Evolutionary conservation across 352 stramenopile species (phyloP), one percentile per base, ranked within the genome.

Genomic region (Globisporangium parvum): DNA sequence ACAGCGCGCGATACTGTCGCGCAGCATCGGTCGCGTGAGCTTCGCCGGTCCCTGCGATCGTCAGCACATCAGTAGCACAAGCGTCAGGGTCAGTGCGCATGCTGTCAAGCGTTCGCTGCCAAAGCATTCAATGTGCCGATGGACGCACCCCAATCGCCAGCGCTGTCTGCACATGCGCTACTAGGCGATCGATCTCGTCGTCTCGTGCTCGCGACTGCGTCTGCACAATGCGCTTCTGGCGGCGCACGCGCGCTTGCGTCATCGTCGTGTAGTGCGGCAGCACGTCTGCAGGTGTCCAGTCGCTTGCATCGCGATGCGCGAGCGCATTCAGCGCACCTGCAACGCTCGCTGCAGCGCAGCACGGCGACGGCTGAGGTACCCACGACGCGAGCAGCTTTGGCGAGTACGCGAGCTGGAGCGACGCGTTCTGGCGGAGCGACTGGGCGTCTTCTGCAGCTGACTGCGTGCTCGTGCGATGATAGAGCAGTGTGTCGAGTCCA

Each of bases 361-460:
- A 89, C 8, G 82, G 77, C 18, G 65, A 83, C 17, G 72, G 64
- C 60, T 92, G 82, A 24, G 69, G 73, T 12, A 85, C 74, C 75
- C 77, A 91, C 26, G 67, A 74, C 18, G 39, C 26, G 37, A 87
- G 60, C 9, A 81, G 45, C n/a, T 44, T 48, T 20, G 10, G 20
- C 9, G 57, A 62, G 41, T 20, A 47, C 11, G 21, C 35, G 33
- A 62, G n/a, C 12, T 47, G 37, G 37, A 57, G 44, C n/a, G 40
- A 28, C 8, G 51, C 40, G 12, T 52, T 51, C 35, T 51, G 21
- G 15, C 14, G 14, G 6, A 50, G 6, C 17, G 20, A 12, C 17
- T 20, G 8, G 4, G 3, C 40, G 40, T 21, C 11, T 0, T 21
- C 10, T 3, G 9, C 31, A 12, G 31, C 31, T 37, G 31, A 37